These are phyloP conservation scores for Asterochloris sp. DNA, from an alignment of 139 green algal genomes.

Conservation along the genomic window DNA sequence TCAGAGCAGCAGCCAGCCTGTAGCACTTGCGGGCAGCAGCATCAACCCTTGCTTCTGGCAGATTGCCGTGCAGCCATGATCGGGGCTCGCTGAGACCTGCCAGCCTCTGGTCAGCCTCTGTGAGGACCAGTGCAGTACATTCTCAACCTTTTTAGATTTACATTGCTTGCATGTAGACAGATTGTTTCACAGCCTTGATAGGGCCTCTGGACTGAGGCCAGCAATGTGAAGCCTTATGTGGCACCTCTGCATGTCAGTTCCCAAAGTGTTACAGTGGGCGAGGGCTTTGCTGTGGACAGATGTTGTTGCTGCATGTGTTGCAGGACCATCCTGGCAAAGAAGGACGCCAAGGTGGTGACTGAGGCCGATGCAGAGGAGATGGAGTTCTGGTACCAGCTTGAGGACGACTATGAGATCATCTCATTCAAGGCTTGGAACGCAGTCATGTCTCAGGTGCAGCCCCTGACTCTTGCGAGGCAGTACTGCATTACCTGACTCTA, in stretches of 20 bases:
- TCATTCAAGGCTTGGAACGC: constrained; percentile 52
- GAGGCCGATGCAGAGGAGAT: constrained; percentile 42
- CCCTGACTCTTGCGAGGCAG: not conserved
- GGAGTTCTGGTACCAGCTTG: constrained; percentile 52
- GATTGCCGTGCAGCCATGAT: no score
- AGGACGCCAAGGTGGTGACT: constrained; percentile 33
- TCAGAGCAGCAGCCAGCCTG: no score
- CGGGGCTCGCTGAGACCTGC: no score
- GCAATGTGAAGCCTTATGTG: not conserved
- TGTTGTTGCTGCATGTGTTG: not conserved
- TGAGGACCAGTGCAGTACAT: no score
- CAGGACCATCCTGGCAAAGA: constrained; percentile 35
- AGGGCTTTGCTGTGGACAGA: not conserved
- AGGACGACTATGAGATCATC: constrained; percentile 48
- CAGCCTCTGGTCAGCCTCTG: not conserved
- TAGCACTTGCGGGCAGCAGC: no score
- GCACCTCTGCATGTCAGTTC: not conserved
- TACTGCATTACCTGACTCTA: not conserved
- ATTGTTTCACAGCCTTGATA: not conserved
- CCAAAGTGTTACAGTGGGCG: constrained; percentile 3
- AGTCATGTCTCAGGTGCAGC: constrained; percentile 47
- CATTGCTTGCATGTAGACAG: not conserved
- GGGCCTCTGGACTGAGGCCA: not conserved
- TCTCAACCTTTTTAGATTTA: not conserved
- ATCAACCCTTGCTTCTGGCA: no score